These are phyloP conservation scores for Globisporangium solare DNA, from an alignment of 352 stramenopile genomes.

Conservation along the genomic window DNA sequence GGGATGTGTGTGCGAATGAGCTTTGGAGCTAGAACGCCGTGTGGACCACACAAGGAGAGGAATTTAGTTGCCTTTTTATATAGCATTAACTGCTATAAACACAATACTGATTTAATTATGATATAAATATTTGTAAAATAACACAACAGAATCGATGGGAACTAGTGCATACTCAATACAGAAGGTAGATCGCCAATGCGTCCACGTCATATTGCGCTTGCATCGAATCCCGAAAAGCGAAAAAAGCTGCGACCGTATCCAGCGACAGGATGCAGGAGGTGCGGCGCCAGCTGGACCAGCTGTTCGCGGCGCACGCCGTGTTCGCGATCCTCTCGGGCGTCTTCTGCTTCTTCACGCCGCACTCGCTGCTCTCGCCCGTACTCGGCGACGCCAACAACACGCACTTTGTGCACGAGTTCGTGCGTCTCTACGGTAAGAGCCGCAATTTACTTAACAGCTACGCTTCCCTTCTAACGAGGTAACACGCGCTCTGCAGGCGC, in stretches of 20 bases:
- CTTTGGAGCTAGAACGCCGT: not conserved
- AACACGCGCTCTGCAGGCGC: constrained; percentile 31
- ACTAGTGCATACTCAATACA: not conserved
- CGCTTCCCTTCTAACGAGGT: not conserved
- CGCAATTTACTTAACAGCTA: not conserved
- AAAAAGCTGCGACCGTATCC: not conserved
- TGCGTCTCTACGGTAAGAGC: constrained; percentile 72
- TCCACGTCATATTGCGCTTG: constrained; percentile 1
- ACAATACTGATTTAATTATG: not conserved
- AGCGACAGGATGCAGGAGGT: constrained; percentile 39
- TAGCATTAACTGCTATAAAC: not conserved
- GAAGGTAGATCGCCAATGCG: not conserved
- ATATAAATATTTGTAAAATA: no score
- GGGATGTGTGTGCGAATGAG: no score
- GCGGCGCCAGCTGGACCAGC: constrained; percentile 71
- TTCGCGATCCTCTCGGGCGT: constrained; percentile 59
- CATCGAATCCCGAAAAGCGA: not conserved
- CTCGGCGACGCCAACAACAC: constrained; percentile 74
- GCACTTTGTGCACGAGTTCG: constrained; percentile 82
- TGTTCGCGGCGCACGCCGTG: constrained; percentile 74
- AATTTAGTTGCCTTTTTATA: not conserved
- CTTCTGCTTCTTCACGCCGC: constrained; percentile 73
- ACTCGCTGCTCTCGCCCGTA: constrained; percentile 76
- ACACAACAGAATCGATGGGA: no score
- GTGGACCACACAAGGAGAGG: not conserved